These are phyloP conservation scores for Crinitomyces ghanaensis DNA, from an alignment of 805 yeast genomes.

Conservation along the genomic window DNA sequence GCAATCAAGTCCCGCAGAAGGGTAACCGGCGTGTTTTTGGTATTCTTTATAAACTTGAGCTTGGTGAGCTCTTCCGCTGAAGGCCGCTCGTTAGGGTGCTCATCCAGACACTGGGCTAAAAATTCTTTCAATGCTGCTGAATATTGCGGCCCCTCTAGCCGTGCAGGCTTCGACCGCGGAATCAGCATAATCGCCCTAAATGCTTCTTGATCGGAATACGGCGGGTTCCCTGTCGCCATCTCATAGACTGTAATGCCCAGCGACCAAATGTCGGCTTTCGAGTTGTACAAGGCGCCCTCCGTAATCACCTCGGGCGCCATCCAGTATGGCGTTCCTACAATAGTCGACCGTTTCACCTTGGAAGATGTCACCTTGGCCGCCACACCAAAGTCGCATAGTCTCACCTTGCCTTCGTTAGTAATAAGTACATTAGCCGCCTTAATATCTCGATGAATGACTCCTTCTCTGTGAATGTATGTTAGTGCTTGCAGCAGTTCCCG, in stretches of 20 bases:
- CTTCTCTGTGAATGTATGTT: slow-evolving; percentile 70
- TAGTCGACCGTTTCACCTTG: slow-evolving; percentile 73
- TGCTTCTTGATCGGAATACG: slow-evolving; percentile 92
- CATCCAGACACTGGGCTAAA: slow-evolving; percentile 86
- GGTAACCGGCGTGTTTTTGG: slow-evolving; percentile 48
- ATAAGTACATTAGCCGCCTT: slow-evolving; percentile 93
- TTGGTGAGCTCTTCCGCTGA: slow-evolving; percentile 74
- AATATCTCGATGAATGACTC: slow-evolving; percentile 91
- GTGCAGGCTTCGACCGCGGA: slow-evolving; percentile 86
- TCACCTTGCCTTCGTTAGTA: slow-evolving; percentile 79
- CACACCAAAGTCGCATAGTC: slow-evolving; percentile 95
- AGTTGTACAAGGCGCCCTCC: slow-evolving; percentile 36
- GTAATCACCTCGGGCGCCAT: slow-evolving; percentile 46
- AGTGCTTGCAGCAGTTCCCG: slow-evolving; percentile 74
- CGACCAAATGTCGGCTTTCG: slow-evolving; percentile 96
- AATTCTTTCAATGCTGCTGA: slow-evolving; percentile 70
- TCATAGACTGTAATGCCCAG: slow-evolving; percentile 90
- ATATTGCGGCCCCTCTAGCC: slow-evolving; percentile 83
- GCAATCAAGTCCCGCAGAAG: slow-evolving; percentile 64
- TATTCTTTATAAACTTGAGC: slow-evolving; percentile 56
- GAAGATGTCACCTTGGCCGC: slow-evolving; percentile 83
- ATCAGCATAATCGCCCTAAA: slow-evolving; percentile 89
- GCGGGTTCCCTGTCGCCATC: slow-evolving; percentile 95
- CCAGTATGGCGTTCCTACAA: slow-evolving; percentile 56
- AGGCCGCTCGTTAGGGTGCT: slow-evolving; percentile 80